These are phyloP conservation scores for Carex littledalei DNA, from an alignment of 176 grass and related monocot genomes.

Conservation along the genomic window DNA sequence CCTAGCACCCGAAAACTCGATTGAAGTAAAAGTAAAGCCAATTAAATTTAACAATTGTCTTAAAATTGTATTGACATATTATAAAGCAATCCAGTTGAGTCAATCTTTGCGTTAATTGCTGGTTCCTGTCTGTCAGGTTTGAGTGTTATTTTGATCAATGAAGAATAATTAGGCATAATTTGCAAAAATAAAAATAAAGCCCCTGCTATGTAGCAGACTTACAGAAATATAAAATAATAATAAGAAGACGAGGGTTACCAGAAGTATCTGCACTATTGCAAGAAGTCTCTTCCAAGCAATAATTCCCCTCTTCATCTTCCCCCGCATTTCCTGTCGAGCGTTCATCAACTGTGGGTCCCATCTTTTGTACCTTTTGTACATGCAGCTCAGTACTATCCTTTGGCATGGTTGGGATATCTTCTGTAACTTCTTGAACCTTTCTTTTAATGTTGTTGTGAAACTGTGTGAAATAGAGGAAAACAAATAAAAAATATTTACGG, in stretches of 20 bases:
- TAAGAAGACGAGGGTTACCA: neutral
- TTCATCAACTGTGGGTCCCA: neutral
- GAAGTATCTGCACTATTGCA: neutral
- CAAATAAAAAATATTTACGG: neutral
- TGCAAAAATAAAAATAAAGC: neutral
- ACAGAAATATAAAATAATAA: neutral
- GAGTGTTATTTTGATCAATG: neutral
- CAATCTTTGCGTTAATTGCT: neutral
- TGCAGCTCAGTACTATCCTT: neutral
- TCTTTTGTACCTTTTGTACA: neutral
- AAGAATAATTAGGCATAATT: neutral
- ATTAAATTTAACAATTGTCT: neutral
- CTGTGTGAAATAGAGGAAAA: neutral
- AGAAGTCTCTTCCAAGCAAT: neutral
- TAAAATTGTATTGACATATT: neutral
- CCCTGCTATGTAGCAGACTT: neutral
- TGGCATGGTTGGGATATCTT: neutral
- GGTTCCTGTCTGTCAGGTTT: neutral
- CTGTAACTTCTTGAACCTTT: neutral
- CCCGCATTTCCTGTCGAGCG: neutral
- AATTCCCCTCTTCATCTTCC: neutral
- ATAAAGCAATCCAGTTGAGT: neutral
- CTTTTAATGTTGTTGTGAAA: neutral
- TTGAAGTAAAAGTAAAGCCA: neutral
- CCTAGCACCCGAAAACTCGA: neutral